Percentiles rank a stretch among this genome's conserved stretches.
phyloP scores from a whole-genome alignment of 2,329 filamentous ascomycete species.

The Rutstroemia sydowiana region DNA sequence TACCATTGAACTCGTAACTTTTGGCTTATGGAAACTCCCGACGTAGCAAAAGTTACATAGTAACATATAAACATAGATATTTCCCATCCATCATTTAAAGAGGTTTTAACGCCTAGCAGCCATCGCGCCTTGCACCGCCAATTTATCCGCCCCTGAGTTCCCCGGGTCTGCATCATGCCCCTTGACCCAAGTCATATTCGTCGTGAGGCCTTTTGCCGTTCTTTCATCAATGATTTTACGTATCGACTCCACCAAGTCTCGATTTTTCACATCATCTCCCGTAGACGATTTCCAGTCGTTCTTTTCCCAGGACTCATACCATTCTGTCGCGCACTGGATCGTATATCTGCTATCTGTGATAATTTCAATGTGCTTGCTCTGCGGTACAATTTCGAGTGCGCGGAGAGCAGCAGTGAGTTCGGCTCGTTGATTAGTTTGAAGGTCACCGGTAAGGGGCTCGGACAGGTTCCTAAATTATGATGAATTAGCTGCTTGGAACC shows the following conservation, averaged over 20 bases:
- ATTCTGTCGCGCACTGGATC: conserved; percentile 81
- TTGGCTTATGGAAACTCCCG: too few relatives aligned
- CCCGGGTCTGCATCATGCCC: conserved; percentile 68
- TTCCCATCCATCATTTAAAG: too few relatives aligned
- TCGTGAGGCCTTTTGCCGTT: conserved; percentile 50
- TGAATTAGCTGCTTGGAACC: not conserved
- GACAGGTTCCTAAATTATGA: conserved; percentile 42
- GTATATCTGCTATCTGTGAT: conserved; percentile 85
- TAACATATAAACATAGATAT: too few relatives aligned
- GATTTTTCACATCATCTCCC: conserved; percentile 72
- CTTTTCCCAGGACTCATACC: conserved; percentile 70
- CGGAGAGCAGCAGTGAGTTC: conserved; percentile 84
- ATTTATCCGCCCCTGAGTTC: conserved; percentile 71
- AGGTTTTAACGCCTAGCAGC: not conserved
- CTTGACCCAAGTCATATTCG: conserved; percentile 81
- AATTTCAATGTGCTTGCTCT: conserved; percentile 64
- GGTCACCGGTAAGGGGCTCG: conserved; percentile 24
- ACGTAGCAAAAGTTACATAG: too few relatives aligned
- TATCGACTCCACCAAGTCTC: conserved; percentile 71
- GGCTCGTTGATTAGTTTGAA: conserved; percentile 93
- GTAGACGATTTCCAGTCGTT: conserved; percentile 71
- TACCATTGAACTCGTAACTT: not conserved
- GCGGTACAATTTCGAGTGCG: conserved; percentile 68
- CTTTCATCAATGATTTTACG: conserved; percentile 65
- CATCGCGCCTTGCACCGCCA: conserved; percentile 62